Percentiles rank a stretch among this genome's conserved stretches.
These are phyloP conservation scores for Penicillium italicum DNA, from an alignment of 2,329 filamentous ascomycete genomes.

Conservation along the genomic window DNA sequence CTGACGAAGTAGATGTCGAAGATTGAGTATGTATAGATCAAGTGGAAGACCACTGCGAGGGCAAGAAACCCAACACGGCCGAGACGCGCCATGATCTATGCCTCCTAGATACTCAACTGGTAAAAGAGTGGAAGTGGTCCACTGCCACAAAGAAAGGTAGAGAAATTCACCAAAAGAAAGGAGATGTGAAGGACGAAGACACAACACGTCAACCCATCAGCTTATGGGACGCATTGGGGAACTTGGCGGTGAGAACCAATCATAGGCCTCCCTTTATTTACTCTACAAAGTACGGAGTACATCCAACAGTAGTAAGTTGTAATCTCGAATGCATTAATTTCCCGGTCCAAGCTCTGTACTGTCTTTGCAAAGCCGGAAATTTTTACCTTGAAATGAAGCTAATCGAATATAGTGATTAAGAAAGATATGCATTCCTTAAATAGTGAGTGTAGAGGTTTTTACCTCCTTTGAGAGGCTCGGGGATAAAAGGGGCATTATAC, in stretches of 20 bases:
- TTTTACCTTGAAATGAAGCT: neutral
- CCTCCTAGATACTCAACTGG: constrained; percentile 7
- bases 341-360: neutral
- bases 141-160: constrained; percentile 13
- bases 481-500: neutral
- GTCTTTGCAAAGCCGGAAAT: neutral
- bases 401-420: neutral
- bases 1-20: constrained; percentile 99
- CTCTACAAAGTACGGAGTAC: neutral
- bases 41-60: constrained; percentile 85
- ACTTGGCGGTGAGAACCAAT: constrained; percentile 28
- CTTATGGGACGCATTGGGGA: constrained; percentile 16
- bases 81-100: constrained; percentile 48
- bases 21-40: constrained; percentile 91
- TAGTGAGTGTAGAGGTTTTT: neutral
- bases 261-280: constrained; percentile 14
- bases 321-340: neutral
- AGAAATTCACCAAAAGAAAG: constrained; percentile 15
- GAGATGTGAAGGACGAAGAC: constrained; percentile 12
- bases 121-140: constrained; percentile 24
- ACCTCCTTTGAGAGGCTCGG: neutral
- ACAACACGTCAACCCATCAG: constrained; percentile 9
- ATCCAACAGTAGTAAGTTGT: neutral
- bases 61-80: constrained; percentile 78
- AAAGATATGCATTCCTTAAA: neutral